A percentile compares a stretch with the other conserved stretches of the same genome.
Conservation (phyloP, 2,329 filamentous ascomycete genomes). For the Apiospora aurea region DNA sequence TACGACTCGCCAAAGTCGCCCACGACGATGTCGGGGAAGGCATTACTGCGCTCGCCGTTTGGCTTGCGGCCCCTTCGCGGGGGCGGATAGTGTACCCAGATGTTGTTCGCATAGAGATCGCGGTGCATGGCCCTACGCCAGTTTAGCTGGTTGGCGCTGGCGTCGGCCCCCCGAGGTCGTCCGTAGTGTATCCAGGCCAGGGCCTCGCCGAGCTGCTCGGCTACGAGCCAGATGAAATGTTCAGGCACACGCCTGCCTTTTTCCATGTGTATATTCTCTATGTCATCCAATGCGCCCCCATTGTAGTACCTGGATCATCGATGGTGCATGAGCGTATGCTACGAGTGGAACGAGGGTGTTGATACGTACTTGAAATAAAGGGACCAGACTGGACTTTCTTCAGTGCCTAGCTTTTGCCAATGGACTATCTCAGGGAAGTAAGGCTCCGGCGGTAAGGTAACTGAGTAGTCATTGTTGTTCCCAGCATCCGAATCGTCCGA, state of each 20-base stretch:
- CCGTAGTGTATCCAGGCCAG: neutral
- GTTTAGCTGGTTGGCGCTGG: neutral
- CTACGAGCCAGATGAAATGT: neutral
- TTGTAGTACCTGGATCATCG: neutral
- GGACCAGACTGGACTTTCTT: neutral
- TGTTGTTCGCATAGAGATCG: neutral
- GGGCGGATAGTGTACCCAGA: neutral
- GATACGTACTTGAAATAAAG: neutral
- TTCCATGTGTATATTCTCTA: neutral
- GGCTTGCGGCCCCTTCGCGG: neutral
- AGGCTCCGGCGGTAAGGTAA: neutral
- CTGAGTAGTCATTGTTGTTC: neutral
- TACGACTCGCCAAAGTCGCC: constrained; percentile 6
- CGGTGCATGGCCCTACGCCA: neutral
- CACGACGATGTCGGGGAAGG: neutral
- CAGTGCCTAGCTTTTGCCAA: neutral
- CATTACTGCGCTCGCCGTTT: neutral
- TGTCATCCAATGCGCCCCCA: neutral
- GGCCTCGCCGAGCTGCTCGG: constrained; percentile 3
- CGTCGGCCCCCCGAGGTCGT: neutral
- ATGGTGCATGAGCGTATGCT: neutral
- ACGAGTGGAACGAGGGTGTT: neutral
- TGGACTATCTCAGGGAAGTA: neutral
- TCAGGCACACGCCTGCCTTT: neutral
- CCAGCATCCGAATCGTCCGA: neutral